phyloP scores from a whole-genome alignment of 2,329 filamentous ascomycete genomes.

The Fusarium metavorans region DNA sequence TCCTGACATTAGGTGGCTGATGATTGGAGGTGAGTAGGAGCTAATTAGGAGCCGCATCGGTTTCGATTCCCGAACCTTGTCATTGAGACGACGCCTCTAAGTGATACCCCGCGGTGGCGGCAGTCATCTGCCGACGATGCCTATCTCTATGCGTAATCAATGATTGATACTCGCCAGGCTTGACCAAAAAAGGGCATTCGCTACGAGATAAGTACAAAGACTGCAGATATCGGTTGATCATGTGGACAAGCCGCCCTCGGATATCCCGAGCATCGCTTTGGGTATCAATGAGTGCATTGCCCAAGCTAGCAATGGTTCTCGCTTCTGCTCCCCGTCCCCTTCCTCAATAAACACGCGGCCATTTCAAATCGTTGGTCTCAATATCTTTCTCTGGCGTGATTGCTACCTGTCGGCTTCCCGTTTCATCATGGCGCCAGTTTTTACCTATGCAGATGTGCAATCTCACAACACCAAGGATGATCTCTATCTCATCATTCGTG shows the following conservation, averaged over 20 bases:
- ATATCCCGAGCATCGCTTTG: not conserved
- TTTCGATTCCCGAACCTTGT: not conserved
- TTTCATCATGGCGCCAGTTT: conserved; percentile 4
- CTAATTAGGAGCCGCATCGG: not conserved
- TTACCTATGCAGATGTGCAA: conserved; percentile 10
- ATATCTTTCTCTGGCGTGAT: not conserved
- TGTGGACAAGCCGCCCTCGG: not conserved
- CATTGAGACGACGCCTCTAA: not conserved
- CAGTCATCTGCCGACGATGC: not conserved
- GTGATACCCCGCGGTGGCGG: not conserved
- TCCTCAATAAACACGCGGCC: not conserved
- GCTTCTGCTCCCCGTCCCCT: not conserved
- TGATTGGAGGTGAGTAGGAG: not conserved
- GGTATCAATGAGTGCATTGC: not conserved
- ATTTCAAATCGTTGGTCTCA: not conserved
- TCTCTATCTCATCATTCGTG: conserved; percentile 17
- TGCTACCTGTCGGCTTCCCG: not conserved
- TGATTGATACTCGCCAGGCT: not conserved
- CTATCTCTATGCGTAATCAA: not conserved
- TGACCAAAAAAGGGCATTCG: not conserved
- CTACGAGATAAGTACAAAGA: not conserved
- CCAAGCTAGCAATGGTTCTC: not conserved
- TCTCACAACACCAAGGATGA: conserved; percentile 14
- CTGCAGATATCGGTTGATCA: not conserved
- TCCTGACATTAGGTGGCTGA: not conserved